Percentiles rank a stretch among this genome's conserved stretches.
Evolutionary conservation across 805 yeast genomes (phyloP).

Genomic region (Saturnispora quitensis): DNA sequence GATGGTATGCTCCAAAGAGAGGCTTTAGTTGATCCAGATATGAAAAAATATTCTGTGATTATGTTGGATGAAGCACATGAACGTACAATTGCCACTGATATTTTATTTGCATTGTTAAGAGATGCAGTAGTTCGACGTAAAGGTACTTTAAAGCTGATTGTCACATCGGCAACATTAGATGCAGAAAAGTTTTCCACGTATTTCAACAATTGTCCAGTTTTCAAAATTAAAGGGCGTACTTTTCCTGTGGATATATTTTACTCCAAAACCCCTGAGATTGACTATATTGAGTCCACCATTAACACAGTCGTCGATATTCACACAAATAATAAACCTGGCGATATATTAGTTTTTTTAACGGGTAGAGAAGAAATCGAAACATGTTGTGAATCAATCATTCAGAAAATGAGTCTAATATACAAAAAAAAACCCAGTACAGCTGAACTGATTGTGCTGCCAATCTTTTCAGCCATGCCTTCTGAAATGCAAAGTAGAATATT

Average conservation of each 20-base stretch:
- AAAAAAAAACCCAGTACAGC: conserved; percentile 35
- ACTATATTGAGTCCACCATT: conserved; percentile 73
- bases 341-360: conserved; percentile 71
- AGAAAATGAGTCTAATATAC: conserved; percentile 57
- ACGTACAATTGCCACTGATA: conserved; percentile 88
- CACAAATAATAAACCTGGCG: conserved; percentile 68
- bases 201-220: conserved; percentile 73
- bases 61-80: conserved; percentile 98
- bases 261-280: conserved; percentile 76
- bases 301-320: conserved; percentile 85
- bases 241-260: conserved; percentile 83
- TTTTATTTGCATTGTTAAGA: conserved; percentile 75
- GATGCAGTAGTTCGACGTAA: conserved; percentile 64
- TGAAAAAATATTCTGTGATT: conserved; percentile 70
- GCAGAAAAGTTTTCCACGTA: conserved; percentile 74
- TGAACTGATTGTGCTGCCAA: conserved; percentile 73
- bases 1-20: conserved; percentile 95
- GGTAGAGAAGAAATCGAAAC: conserved; percentile 96
- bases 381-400: conserved; percentile 64
- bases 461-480: conserved; percentile 85
- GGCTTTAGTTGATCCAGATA: conserved; percentile 69
- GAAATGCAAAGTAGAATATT: conserved; percentile 85
- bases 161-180: conserved; percentile 92
- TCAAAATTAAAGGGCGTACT: conserved; percentile 81
- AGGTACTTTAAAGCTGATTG: conserved; percentile 58